phyloP scores from a whole-genome alignment of 2,329 filamentous ascomycete species.

The Aureobasidium namibiae region DNA sequence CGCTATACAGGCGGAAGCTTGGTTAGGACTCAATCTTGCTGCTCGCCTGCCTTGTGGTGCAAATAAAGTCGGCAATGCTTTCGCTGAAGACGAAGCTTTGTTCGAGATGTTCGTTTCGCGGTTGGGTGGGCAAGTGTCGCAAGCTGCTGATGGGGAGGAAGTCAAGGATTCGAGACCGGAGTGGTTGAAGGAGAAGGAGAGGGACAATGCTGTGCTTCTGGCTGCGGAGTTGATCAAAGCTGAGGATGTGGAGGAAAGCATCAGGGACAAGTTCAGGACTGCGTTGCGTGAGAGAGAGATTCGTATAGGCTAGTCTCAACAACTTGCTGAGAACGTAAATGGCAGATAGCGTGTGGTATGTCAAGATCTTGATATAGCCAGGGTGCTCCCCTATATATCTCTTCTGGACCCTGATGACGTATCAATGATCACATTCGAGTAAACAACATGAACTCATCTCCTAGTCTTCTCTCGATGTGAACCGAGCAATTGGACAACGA shows the following conservation, averaged over 20 bases:
- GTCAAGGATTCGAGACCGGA: neutral
- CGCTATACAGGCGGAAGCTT: slow-evolving; percentile 13
- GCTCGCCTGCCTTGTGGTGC: neutral
- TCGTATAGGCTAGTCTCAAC: neutral
- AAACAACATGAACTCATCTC: neutral
- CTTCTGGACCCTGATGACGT: neutral
- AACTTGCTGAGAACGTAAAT: too few relatives aligned
- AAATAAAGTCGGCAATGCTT: neutral
- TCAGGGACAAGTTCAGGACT: slow-evolving; percentile 10
- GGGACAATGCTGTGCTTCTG: slow-evolving; percentile 30
- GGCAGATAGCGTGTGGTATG: too few relatives aligned
- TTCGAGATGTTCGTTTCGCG: neutral
- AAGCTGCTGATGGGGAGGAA: slow-evolving; percentile 19
- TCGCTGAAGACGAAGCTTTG: neutral
- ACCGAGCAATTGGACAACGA: too few relatives aligned
- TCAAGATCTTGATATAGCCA: neutral
- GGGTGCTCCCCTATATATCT: neutral
- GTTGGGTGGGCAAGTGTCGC: slow-evolving; percentile 16
- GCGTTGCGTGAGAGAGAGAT: neutral
- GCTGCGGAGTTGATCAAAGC: slow-evolving; percentile 30
- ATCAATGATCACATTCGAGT: neutral
- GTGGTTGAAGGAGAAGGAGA: slow-evolving; percentile 29
- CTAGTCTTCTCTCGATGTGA: neutral
- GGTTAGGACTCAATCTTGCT: slow-evolving; percentile 11
- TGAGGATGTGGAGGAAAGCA: slow-evolving; percentile 26